Evolutionary conservation across 805 yeast species (phyloP), one percentile per base, ranked within the genome.

Genomic region (Barnettozyma pratensis): DNA sequence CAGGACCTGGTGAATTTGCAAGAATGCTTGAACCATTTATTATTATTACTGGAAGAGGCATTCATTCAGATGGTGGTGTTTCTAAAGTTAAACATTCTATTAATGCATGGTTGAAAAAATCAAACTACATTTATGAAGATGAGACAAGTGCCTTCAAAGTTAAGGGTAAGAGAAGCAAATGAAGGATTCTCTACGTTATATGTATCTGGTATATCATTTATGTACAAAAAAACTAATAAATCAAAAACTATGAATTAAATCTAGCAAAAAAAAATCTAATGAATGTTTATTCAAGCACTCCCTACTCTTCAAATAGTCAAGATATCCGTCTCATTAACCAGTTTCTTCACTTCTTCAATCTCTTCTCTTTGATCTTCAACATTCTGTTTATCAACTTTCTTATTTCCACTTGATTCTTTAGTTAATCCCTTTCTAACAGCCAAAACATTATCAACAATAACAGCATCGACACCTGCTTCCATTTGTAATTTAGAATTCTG

Each of bases 401-500:
- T 43, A n/a, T 38, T 4, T 7, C 49, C 40, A 14, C 35, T 43
- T 14, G 60, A 57, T 11, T 58, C 64, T 42, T 62, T 68, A 7
- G 79, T 77, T 52, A 91, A 73, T 7, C 87, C 96, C 58, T 85
- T 85, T 62, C 96, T 75, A n/a, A 91, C 95, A 0, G 96, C 97
- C 60, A 91, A 73, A 2, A 92, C 98, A 47, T 88, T 83, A 67
- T 92, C 98, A 4, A 88, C 97, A 68, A 92, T 92, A n/a, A 92
- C 97, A 0, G 99, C 99, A 72, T 92, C 98, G 10, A 92, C 96
- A 7, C 98, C 98, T 4, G 95, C 91, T 54, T 80, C 81, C 84
- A 92, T 84, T 66, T 92, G 97, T 49, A 86, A 71, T 56, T 81
- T 82, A 30, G 96, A 90, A 52, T 82, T 81, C 49, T 80, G 89